Conservation (phyloP, 140 eudicot genomes). For the Flaveria floridana region DNA sequence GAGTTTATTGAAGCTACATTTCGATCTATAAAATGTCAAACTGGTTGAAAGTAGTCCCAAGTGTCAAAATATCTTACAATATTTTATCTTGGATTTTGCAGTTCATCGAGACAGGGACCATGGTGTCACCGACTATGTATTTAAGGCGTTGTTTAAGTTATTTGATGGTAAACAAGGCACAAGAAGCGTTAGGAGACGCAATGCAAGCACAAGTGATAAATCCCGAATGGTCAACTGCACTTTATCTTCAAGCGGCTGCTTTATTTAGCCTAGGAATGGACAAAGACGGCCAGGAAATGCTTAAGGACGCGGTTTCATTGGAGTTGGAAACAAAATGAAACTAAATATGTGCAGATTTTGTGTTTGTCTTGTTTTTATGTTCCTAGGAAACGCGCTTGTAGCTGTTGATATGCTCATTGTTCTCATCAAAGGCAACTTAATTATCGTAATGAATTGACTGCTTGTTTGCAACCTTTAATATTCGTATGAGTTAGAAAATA, state of each 20-base stretch:
- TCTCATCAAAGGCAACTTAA: conserved; percentile 21
- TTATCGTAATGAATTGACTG: conserved; percentile 16
- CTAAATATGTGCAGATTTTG: conserved; percentile 31
- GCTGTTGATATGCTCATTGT: conserved; percentile 42
- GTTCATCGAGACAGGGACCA: conserved; percentile 89
- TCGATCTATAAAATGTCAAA: neutral
- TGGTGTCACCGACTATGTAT: conserved; percentile 81
- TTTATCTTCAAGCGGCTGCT: conserved; percentile 83
- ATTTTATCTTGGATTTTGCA: conserved; percentile 24
- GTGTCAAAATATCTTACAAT: neutral
- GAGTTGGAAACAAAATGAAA: conserved; percentile 60
- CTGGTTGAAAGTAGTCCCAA: neutral
- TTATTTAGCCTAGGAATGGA: conserved; percentile 80
- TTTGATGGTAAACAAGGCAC: conserved; percentile 72
- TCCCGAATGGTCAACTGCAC: conserved; percentile 81
- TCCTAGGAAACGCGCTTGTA: conserved; percentile 32
- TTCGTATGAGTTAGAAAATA: neutral
- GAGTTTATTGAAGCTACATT: neutral
- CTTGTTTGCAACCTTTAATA: conserved; percentile 8
- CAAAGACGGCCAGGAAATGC: conserved; percentile 71
- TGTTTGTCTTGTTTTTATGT: conserved; percentile 19
- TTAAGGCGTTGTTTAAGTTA: conserved; percentile 81
- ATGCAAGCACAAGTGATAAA: conserved; percentile 78
- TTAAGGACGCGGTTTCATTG: conserved; percentile 68
- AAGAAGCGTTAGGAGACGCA: conserved; percentile 91